phyloP scores from a whole-genome alignment of 2,329 filamentous ascomycete genomes.

The Neonectria ditissima region DNA sequence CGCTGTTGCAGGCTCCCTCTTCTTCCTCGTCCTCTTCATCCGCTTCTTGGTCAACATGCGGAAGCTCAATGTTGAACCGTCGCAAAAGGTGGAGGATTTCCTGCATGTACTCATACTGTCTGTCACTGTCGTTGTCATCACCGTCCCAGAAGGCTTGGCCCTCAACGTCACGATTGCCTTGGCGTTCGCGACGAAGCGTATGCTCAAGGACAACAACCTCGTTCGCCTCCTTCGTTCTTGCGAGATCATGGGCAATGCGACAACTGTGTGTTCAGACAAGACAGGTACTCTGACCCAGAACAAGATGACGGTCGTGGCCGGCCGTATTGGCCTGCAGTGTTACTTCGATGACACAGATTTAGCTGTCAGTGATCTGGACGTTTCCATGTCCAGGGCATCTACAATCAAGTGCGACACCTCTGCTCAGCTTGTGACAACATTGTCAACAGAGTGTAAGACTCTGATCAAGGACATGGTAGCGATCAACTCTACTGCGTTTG shows the following conservation, averaged over 20 bases:
- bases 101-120: conserved; percentile 69
- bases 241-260: conserved; percentile 74
- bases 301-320: conserved; percentile 71
- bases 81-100: conserved; percentile 67
- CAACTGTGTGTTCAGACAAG: conserved; percentile 74
- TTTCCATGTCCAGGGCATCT: conserved; percentile 36
- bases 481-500: conserved; percentile 66
- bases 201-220: conserved; percentile 73
- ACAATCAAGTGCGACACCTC: conserved; percentile 45
- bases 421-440: conserved; percentile 44
- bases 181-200: conserved; percentile 71
- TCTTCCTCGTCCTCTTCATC: conserved; percentile 57
- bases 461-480: conserved; percentile 56
- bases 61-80: conserved; percentile 54
- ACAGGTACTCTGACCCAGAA: conserved; percentile 75
- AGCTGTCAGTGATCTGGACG: conserved; percentile 33
- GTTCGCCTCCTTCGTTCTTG: conserved; percentile 70
- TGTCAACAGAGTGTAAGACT: conserved; percentile 50
- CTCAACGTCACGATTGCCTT: conserved; percentile 71
- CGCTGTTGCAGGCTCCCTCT: conserved; percentile 54
- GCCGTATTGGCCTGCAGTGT: conserved; percentile 60
- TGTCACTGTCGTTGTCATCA: conserved; percentile 70
- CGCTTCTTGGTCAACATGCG: conserved; percentile 52
- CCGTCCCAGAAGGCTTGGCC: conserved; percentile 70
- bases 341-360: conserved; percentile 52